Conservation (phyloP, 2,329 filamentous ascomycete species). For the Corinectria fuckeliana region DNA sequence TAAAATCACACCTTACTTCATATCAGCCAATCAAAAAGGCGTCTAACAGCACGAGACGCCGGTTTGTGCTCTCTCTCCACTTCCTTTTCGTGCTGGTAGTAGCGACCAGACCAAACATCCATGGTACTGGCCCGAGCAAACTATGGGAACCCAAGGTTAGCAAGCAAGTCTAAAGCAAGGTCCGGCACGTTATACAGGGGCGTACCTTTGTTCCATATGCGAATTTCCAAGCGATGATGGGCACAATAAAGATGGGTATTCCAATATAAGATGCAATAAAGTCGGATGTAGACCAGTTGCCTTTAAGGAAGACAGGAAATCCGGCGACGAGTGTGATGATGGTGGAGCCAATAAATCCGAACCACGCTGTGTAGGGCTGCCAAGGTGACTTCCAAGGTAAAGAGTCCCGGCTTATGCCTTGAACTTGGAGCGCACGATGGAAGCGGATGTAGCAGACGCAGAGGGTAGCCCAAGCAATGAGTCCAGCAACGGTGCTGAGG, state of each 20-base stretch:
- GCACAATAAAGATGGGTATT: constrained; percentile 63
- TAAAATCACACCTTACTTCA: too few species aligned
- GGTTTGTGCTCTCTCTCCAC: background rate
- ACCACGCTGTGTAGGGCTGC: constrained; percentile 70
- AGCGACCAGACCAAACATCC: constrained; percentile 50
- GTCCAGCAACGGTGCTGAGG: constrained; percentile 68
- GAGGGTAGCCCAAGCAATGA: constrained; percentile 66
- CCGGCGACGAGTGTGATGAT: constrained; percentile 76
- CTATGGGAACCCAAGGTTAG: constrained; percentile 1
- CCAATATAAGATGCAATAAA: constrained; percentile 73
- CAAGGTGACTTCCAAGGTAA: constrained; percentile 60
- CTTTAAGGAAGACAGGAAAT: constrained; percentile 75
- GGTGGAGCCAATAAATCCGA: constrained; percentile 62
- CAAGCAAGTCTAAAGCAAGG: background rate
- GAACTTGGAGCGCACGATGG: constrained; percentile 54
- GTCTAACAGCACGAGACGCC: background rate
- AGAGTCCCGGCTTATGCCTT: constrained; percentile 58
- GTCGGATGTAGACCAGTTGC: constrained; percentile 64
- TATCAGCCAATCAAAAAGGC: background rate
- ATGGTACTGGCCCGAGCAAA: constrained; percentile 54
- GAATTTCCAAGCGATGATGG: constrained; percentile 68
- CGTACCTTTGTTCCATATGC: constrained; percentile 29
- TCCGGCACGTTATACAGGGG: background rate
- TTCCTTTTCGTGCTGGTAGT: constrained; percentile 14
- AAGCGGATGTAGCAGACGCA: constrained; percentile 66